Evolutionary conservation across 768 basidiomycete species (phyloP), one percentile per base, ranked within the genome.

Genomic region (Xanthoconium stramineum): DNA sequence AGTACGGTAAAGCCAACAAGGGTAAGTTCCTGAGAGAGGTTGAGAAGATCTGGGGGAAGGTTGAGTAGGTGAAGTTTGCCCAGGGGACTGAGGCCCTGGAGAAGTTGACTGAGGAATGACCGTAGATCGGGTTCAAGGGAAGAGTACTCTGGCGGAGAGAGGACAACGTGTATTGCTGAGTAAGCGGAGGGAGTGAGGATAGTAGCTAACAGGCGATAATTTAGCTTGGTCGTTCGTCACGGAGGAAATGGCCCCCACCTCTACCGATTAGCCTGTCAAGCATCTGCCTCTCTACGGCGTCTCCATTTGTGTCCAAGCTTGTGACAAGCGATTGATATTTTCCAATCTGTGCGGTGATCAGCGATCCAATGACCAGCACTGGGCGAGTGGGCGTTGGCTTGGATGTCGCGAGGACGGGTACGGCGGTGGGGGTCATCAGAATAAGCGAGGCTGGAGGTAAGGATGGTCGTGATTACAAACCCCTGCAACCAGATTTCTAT

Each of bases 211-310:
- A 8, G 17, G 24, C 13, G 47, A 44, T 20, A 24, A 13, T 36
- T 64, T 32, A 58, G 33, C 15, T 62, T 33, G 56, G 43, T 37
- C 30, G 40, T 48, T 19, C 28, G 28, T 33, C n/a, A 46, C 32
- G 53, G 42, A 57, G 51, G 35, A 59, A 50, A 45, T 10, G 32
- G 44, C 12, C 44, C 44, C 19, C 65, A 93, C 92, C 92, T 75
- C 82, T 80, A 71, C 91, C 91, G 15, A 92, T 74, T 58, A 95
- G 74, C 57, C 93, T 79, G 69, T 95, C 92, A 30, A 94, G 73
- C 76, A 94, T 83, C 67, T 92, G 85, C 65, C 81, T 86, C 63
- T 94, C 91, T 32, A 91, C 84, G 35, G 74, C 65, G 58, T 79
- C 71, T 19, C 62, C 58, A 17, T 76, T 77, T 55, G 70, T 71